Percentiles rank a stretch among this genome's conserved stretches.
These are phyloP conservation scores for Hyphodiscus hymeniophilus DNA, from an alignment of 495 filamentous ascomycete genomes.

Conservation along the genomic window DNA sequence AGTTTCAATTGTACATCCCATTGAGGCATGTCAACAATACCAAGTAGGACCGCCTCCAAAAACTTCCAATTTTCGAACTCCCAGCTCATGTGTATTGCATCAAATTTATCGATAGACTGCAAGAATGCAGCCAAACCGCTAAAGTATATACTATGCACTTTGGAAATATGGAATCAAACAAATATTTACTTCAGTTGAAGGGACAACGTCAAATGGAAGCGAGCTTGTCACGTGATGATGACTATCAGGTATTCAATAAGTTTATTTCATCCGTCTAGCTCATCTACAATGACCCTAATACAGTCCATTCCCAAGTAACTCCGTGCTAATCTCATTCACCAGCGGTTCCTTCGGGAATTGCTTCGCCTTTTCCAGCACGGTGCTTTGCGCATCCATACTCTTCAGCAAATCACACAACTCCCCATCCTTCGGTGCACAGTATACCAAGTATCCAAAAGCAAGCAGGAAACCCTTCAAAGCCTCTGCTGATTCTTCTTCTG, in stretches of 20 bases:
- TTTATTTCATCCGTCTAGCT: not conserved
- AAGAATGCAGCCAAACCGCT: too few species aligned
- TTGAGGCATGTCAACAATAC: too few species aligned
- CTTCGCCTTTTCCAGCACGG: conserved; percentile 45
- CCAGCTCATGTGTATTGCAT: too few species aligned
- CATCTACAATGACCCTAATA: conserved; percentile 8
- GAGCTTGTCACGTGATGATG: not conserved
- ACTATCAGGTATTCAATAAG: too few species aligned
- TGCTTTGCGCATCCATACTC: conserved; percentile 58
- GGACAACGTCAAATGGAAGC: too few species aligned
- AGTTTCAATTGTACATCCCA: too few species aligned
- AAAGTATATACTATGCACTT: too few species aligned
- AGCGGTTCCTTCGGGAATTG: conserved; percentile 46
- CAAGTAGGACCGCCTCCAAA: too few species aligned
- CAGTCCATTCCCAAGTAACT: conserved; percentile 36
- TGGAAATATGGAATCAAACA: too few species aligned
- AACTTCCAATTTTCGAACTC: too few species aligned
- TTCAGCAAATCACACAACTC: conserved; percentile 67
- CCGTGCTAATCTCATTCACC: conserved; percentile 48
- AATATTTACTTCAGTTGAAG: too few species aligned
- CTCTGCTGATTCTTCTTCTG: conserved; percentile 60
- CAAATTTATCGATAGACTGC: too few species aligned
- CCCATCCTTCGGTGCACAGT: conserved; percentile 57
- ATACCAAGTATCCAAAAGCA: conserved; percentile 65
- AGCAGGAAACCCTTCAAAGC: conserved; percentile 63